Conservation (phyloP, 768 basidiomycete species). For the Pulveroboletus sp. region DNA sequence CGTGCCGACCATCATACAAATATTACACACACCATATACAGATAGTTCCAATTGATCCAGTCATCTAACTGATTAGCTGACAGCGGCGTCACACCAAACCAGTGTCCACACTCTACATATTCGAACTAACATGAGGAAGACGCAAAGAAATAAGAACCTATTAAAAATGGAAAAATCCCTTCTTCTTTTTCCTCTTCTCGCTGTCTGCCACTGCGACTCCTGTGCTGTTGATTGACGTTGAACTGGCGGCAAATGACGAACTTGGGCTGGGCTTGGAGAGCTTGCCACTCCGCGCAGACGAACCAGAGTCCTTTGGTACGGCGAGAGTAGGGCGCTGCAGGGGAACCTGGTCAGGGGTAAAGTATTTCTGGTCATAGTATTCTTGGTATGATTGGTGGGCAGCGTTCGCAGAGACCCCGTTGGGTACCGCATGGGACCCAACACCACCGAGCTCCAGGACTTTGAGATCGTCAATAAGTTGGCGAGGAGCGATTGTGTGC, state of each 20-base stretch:
- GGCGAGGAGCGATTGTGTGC: slow-evolving; percentile 75
- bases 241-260: slow-evolving; percentile 51
- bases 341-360: slow-evolving; percentile 34
- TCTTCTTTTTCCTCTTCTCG: slow-evolving; percentile 76
- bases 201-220: slow-evolving; percentile 36
- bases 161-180: slow-evolving; percentile 64
- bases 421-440: slow-evolving; percentile 68
- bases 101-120: not conserved
- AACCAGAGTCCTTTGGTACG: slow-evolving; percentile 25
- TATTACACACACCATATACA: not conserved
- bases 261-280: slow-evolving; percentile 37
- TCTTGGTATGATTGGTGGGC: slow-evolving; percentile 59
- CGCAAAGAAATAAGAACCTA: not conserved
- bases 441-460: slow-evolving; percentile 84
- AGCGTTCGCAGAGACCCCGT: slow-evolving; percentile 54
- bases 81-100: not conserved
- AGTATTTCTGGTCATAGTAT: slow-evolving; percentile 78
- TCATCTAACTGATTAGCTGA: slow-evolving; percentile 2
- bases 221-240: slow-evolving; percentile 39
- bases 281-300: slow-evolving; percentile 17
- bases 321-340: slow-evolving; percentile 23
- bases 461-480: slow-evolving; percentile 84
- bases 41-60: not conserved
- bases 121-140: not conserved
- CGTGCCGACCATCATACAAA: not conserved